These are phyloP conservation scores for Warburgia ugandensis DNA, from an alignment of 164 flowering plant genomes.

Conservation along the genomic window DNA sequence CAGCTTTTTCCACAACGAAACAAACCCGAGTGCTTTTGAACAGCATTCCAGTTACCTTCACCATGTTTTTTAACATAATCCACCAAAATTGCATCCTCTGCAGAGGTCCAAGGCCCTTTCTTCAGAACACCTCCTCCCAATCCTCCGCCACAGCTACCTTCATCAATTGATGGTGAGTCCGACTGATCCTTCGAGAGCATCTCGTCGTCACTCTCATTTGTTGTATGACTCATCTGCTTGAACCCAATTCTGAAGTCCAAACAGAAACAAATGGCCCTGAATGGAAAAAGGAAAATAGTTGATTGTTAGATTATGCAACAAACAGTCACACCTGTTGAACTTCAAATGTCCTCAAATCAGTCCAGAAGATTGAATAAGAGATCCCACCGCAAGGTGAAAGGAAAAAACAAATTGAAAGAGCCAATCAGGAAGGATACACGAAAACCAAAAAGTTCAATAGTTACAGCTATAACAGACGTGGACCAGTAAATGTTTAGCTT, in stretches of 20 bases:
- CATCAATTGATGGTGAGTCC: slow-evolving; percentile 43
- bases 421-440: no score
- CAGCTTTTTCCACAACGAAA: slow-evolving; percentile 90
- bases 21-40: slow-evolving; percentile 75
- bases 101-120: slow-evolving; percentile 90
- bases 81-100: slow-evolving; percentile 75
- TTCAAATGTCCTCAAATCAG: no score
- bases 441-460: no score
- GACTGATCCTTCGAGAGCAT: slow-evolving; percentile 30
- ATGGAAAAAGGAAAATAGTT: no score
- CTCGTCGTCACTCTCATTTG: slow-evolving; percentile 45
- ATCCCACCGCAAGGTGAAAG: no score
- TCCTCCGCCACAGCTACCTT: slow-evolving; percentile 30
- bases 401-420: no score
- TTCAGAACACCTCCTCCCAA: slow-evolving; percentile 44
- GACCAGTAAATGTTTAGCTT: no score
- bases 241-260: neutral
- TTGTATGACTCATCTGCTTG: slow-evolving; percentile 31
- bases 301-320: no score
- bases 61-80: slow-evolving; percentile 82
- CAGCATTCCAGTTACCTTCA: slow-evolving; percentile 93
- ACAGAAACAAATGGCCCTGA: no score
- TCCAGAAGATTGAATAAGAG: no score
- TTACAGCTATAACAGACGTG: no score
- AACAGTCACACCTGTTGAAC: no score